Base-by-base conservation (phyloP, 2,329 filamentous ascomycete genomes). In the Endoconidiophora polonica region DNA sequence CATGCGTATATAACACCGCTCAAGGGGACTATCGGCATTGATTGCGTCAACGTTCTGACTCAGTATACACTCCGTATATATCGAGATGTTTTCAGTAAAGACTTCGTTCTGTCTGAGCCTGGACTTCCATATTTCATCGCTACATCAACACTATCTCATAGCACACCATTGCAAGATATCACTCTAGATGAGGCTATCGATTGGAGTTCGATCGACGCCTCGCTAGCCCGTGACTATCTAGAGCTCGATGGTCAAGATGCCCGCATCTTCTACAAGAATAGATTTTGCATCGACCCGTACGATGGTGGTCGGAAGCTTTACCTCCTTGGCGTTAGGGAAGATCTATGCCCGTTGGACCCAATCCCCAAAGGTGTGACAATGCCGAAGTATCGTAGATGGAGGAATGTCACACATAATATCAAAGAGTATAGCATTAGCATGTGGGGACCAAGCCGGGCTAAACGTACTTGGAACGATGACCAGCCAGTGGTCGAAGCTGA, bases 21-120 rank as follows among this genome's bases (percentile, higher is more conserved):
- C 1, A 48, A 58, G 0, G 57, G 54, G 0, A 58, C 68, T 0
- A 56, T 87, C 0, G 9, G 62, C 1, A 55, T 77, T 0, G 61
- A 65, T 0, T 57, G 66, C 0, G 58, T 65, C 0, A 59, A 69
- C 0, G 61, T 67, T 1, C 61, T 96, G n/a, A 79, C 77, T 0
- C 63, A 62, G 0, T 94, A 91, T 60, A 94, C 85, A 0, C 65
- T 93, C 39, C 71, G 74, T 3, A 63, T 93, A 0, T 95, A 93
- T 62, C 67, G 76, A 14, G 86, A 96, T 57, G 68, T 95, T 0
- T 96, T 94, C 66, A 90, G 87, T 62, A 98, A 98, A 62, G 70
- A 72, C 2, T 98, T 86, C 58, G 77, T 83, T 45, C 68, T 74
- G 0, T 69, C 77, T 14, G 57, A 69, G 0, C 63, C 70, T 1